Evolutionary conservation across 495 filamentous ascomycete species (phyloP).

Genomic region (Xylaria grammica): DNA sequence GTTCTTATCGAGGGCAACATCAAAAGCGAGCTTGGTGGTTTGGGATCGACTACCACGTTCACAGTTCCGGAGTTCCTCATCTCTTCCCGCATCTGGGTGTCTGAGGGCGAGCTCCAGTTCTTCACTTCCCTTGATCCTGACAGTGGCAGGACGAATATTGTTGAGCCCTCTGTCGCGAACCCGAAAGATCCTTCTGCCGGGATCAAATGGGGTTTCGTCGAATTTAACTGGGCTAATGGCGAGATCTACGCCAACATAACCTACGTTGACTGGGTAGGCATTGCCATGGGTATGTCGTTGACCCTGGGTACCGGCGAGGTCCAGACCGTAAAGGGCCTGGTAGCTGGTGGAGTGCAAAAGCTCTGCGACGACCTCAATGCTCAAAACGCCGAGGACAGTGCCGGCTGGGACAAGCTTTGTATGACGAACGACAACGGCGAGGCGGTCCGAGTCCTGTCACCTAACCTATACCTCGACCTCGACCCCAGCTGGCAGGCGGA

Average conservation of each 20-base stretch:
- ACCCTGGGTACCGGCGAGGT: conserved; percentile 34
- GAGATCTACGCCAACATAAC: conserved; percentile 52
- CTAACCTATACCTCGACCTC: conserved; percentile 39
- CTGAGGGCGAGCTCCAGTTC: conserved; percentile 48
- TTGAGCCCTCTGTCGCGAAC: conserved; percentile 50
- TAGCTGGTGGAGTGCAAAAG: conserved; percentile 33
- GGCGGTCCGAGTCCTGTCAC: conserved; percentile 47
- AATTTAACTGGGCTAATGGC: conserved; percentile 43
- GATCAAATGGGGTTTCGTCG: conserved; percentile 57
- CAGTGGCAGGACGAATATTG: conserved; percentile 36
- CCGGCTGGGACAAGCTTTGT: conserved; percentile 49
- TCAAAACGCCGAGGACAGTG: conserved; percentile 41
- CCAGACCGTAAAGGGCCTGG: conserved; percentile 44
- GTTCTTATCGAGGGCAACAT: conserved; percentile 31
- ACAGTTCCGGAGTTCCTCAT: conserved; percentile 46
- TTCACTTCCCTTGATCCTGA: conserved; percentile 33
- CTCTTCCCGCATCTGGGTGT: conserved; percentile 50
- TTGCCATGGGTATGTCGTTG: conserved; percentile 49
- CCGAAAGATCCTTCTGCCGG: conserved; percentile 46
- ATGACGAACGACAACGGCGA: conserved; percentile 34
- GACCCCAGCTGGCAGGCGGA: conserved; percentile 35
- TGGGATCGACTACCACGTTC: conserved; percentile 44
- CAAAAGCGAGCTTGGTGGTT: conserved; percentile 36
- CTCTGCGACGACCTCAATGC: conserved; percentile 47
- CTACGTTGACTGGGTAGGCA: conserved; percentile 56